Evolutionary conservation across 1,284 basidiomycete genomes (phyloP), one percentile per base, ranked within the genome.

Genomic region (Sanghuangporus sanghuang): DNA sequence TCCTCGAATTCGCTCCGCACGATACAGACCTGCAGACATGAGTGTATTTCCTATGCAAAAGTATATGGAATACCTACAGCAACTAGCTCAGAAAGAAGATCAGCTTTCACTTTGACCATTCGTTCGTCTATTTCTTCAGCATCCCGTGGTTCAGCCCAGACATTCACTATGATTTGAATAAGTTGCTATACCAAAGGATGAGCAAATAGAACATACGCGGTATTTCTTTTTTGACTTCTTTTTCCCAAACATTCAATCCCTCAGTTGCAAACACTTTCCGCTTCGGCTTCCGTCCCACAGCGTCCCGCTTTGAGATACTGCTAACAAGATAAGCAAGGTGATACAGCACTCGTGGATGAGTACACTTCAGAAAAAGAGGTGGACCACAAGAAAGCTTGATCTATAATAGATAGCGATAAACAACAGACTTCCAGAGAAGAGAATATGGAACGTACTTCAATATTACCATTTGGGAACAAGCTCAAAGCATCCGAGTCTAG

Each of bases 281-380:
- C 73, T 87, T 88, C 2, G 89, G 89, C 63, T 83, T 86, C 18
- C 88, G 78, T 39, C 89, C 90, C 0, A 87, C 82, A 0, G 85
- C 81, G 69, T 92, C 89, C 12, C 86, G 82, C 69, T 89, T 89
- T 0, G 87, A 81, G 1, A 83, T 74, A 9, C 81, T 81, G 67
- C 84, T 87, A 32, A 89, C 75, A 6, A 91, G 80, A 71, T 87
- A 90, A 0, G 82, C 84, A 5, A 91, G 76, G 18, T 83, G 72
- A 65, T 84, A 85, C 0, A 91, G 69, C 5, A 86, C 73, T 2
- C 85, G 81, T 0, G 90, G 89, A 67, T 89, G 88, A 4, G 88
- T 90, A 1, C 80, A 79, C 57, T 83, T 83, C 2, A 91, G 68
- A 55, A 77, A 72, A 0, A 91, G 74, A 1, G 85, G 78, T 6